These are phyloP conservation scores for Hypsizygus marmoreus DNA, from an alignment of 768 basidiomycete species.

Conservation along the genomic window DNA sequence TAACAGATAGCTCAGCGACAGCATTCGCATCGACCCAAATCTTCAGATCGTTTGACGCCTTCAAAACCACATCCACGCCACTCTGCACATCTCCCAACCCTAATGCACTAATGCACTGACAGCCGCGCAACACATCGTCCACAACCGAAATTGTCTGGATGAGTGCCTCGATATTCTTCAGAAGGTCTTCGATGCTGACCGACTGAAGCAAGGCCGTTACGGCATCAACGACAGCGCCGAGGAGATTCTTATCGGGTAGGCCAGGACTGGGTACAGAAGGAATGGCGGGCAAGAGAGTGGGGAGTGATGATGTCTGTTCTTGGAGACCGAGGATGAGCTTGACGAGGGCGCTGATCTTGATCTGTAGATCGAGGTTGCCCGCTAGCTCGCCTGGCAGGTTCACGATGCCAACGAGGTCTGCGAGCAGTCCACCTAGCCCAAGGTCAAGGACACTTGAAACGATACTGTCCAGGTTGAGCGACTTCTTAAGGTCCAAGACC, in stretches of 20 bases:
- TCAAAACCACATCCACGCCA: background rate
- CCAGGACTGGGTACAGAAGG: conserved; percentile 1
- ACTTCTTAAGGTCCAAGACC: background rate
- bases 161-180: conserved; percentile 2
- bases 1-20: background rate
- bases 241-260: conserved; percentile 3
- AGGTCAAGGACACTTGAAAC: background rate
- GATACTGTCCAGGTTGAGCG: background rate
- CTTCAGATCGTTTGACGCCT: background rate
- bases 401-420: background rate
- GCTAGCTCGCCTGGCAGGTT: background rate
- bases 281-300: background rate
- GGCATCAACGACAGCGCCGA: background rate
- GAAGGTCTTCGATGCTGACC: background rate
- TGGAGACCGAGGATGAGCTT: conserved; percentile 1
- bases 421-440: background rate
- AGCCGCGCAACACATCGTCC: background rate
- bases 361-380: background rate
- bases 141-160: background rate
- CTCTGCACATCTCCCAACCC: background rate
- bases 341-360: conserved; percentile 1
- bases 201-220: background rate
- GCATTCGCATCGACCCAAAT: background rate
- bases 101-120: background rate
- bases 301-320: background rate